Conservation (phyloP, 1,284 basidiomycete genomes). For the Sanguinoderma infundibulare region DNA sequence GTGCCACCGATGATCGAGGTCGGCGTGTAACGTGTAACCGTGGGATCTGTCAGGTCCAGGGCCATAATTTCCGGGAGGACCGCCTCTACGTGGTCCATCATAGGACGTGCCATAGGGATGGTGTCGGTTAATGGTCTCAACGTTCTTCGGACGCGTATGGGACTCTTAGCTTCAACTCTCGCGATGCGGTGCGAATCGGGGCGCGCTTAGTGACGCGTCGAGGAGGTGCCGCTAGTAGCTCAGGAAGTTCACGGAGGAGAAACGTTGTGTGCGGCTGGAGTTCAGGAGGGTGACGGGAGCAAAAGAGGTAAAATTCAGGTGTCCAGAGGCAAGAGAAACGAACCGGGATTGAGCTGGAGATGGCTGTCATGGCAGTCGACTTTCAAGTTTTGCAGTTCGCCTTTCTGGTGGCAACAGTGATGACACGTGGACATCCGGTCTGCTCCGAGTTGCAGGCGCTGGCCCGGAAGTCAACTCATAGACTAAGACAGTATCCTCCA, state of each 20-base stretch:
- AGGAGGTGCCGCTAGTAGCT: constrained; percentile 9
- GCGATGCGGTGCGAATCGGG: constrained; percentile 8
- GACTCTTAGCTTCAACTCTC: constrained; percentile 19
- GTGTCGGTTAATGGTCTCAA: constrained; percentile 76
- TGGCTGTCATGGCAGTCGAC: too few species aligned
- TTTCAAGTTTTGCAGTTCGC: too few species aligned
- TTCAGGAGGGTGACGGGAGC: constrained; percentile 13
- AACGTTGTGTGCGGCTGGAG: constrained; percentile 1
- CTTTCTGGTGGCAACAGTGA: too few species aligned
- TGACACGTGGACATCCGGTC: too few species aligned
- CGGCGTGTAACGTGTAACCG: too few species aligned
- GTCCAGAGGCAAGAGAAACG: constrained; percentile 19
- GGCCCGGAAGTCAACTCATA: too few species aligned
- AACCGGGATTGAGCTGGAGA: constrained; percentile 21
- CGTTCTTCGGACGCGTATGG: constrained; percentile 16
- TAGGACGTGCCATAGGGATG: constrained; percentile 80
- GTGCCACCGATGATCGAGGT: too few species aligned
- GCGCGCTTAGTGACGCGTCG: constrained; percentile 29
- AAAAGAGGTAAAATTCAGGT: constrained; percentile 24
- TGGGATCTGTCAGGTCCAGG: constrained; percentile 77
- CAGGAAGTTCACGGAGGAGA: constrained; percentile 8
- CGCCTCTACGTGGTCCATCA: constrained; percentile 68
- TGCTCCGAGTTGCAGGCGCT: too few species aligned
- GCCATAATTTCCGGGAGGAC: constrained; percentile 63
- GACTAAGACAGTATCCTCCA: too few species aligned